phyloP scores from a whole-genome alignment of 176 grass and related monocot genomes.

The Oryza coarctata region DNA sequence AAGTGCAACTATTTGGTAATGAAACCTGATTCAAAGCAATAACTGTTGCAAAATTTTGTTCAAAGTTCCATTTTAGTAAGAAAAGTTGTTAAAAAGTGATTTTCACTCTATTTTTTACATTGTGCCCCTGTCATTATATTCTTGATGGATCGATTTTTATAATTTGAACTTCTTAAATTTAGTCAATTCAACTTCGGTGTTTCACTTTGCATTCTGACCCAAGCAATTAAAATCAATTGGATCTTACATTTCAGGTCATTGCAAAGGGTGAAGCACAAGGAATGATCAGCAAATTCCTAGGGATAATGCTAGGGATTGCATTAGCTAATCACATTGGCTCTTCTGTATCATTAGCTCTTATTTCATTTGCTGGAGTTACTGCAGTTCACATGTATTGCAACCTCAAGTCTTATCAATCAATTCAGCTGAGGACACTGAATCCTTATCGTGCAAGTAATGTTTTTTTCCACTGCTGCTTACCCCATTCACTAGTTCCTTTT shows the following conservation, averaged over 20 bases:
- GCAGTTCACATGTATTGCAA: slow-evolving; percentile 99
- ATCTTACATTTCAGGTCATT: slow-evolving; percentile 72
- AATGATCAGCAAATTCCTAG: slow-evolving; percentile 97
- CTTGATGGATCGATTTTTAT: background rate
- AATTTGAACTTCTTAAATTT: background rate
- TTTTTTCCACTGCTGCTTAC: slow-evolving; percentile 26
- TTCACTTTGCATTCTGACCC: slow-evolving; percentile 3
- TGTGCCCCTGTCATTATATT: no score
- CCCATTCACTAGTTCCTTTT: background rate
- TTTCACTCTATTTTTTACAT: background rate
- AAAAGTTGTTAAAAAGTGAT: no score
- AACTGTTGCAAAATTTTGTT: background rate
- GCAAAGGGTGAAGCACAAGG: slow-evolving; percentile 99
- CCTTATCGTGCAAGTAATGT: slow-evolving; percentile 92
- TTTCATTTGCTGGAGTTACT: slow-evolving; percentile 77
- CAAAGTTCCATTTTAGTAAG: background rate
- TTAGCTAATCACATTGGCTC: slow-evolving; percentile 77
- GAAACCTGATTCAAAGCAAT: background rate
- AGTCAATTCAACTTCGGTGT: background rate
- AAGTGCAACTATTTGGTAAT: background rate
- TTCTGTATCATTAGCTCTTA: slow-evolving; percentile 85
- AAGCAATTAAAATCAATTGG: slow-evolving; percentile 4
- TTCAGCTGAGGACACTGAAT: slow-evolving; percentile 91
- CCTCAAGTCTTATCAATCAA: slow-evolving; percentile 92
- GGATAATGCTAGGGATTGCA: slow-evolving; percentile 84